Conservation (phyloP, 768 basidiomycete species). For the Calocera viscosa region DNA sequence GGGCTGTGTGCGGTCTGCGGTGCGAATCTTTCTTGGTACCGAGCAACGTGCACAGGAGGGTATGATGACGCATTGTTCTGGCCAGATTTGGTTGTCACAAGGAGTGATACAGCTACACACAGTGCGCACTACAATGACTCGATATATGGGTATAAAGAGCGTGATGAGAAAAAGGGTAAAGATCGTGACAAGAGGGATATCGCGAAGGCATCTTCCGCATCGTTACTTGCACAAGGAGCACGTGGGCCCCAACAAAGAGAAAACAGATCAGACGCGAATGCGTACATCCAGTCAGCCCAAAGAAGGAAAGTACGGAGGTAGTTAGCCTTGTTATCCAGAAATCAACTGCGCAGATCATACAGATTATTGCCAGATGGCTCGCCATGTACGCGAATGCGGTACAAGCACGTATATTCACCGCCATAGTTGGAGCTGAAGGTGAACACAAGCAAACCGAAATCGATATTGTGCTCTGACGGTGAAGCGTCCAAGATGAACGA, state of each 20-base stretch:
- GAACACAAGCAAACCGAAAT: not conserved
- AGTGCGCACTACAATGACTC: not conserved
- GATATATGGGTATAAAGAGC: not conserved
- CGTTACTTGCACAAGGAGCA: not conserved
- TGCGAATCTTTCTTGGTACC: no score
- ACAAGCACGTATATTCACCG: not conserved
- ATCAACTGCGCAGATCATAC: not conserved
- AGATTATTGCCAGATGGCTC: not conserved
- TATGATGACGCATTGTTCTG: no score
- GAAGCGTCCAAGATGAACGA: not conserved
- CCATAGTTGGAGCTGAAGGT: not conserved
- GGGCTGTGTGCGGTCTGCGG: no score
- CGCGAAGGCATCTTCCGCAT: not conserved
- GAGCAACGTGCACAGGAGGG: no score
- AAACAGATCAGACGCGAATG: not conserved
- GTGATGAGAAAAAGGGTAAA: not conserved
- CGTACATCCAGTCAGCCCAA: not conserved
- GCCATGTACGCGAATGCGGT: not conserved
- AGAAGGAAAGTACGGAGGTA: not conserved
- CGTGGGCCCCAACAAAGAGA: not conserved
- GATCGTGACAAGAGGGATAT: conserved; percentile 8
- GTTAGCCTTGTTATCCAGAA: not conserved
- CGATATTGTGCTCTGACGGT: not conserved
- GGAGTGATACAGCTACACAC: not conserved
- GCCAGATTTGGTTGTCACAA: not conserved